Base-by-base conservation (phyloP, 441 rosid species). In the Geranium incanum region DNA sequence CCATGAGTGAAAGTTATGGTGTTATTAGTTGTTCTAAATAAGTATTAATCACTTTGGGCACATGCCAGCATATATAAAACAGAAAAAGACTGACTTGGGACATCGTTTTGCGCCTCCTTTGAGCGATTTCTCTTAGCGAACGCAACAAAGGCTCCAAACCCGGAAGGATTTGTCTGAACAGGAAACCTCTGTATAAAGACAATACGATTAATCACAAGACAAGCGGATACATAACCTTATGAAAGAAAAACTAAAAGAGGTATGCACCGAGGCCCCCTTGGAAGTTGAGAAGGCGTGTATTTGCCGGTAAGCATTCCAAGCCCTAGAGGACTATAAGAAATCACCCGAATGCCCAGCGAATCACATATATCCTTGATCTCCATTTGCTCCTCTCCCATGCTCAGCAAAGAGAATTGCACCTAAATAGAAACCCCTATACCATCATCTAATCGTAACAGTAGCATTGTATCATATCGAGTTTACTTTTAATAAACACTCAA, bases 301-400 rank as follows among this genome's bases (percentile, higher is more conserved):
- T 93, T 89, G 66, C 97, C 98, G 0, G 96, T 86, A 74, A 93
- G 89, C 97, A 93, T 91, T 78, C 98, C 98, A 21, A 93, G 84
- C 72, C 96, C 98, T 0, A 93, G 86, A 78, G 98, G 98, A 76
- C 97, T 89, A 69, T 91, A 93, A 13, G 97, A 83, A 70, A 93
- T 93, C 78, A 93, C 74, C 9, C 88, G 84, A 68, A 93, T 81
- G 36, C 94, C 92, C 0, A 83, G 80, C 74, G 88, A 75, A 9
- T 93, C 84, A n/a, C 98, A 88, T 74, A 87, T 72, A 48, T 75
- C 75, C 70, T 80, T 88, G 18, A 86, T 84, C 77, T 89, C 93
- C 76, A 76, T 76, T 79, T 91, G 98, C 60, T 88, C 92, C 69
- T 85, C 87, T 16, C 94, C 96, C 83, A 80, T 84, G 84, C 94